A percentile compares a stretch with the other conserved stretches of the same genome.
Conservation (phyloP, 2,329 filamentous ascomycete genomes). For the Aspergillus sp. region DNA sequence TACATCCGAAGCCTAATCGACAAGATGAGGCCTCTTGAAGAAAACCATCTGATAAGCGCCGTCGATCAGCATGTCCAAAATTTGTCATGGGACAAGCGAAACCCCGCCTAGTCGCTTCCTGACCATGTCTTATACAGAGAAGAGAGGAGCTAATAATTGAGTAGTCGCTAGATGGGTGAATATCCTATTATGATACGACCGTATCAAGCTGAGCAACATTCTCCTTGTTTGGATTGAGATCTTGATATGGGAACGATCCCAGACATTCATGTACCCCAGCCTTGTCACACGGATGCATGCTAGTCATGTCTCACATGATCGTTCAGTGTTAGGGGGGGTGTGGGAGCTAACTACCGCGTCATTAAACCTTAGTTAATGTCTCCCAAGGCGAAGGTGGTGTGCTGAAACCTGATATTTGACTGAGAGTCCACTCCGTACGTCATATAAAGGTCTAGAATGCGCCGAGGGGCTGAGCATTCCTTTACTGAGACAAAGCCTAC, state of each 20-base stretch:
- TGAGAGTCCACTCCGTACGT: not conserved
- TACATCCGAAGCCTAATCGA: constrained; percentile 1
- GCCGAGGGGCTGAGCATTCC: not conserved
- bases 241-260: not conserved
- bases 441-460: not conserved
- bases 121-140: no score
- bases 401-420: not conserved
- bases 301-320: constrained; percentile 9
- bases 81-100: constrained; percentile 1
- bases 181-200: not conserved
- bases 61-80: not conserved
- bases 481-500: not conserved
- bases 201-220: not conserved
- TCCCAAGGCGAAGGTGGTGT: not conserved
- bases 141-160: not conserved
- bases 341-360: not conserved
- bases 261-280: not conserved
- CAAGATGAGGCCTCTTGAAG: constrained; percentile 2
- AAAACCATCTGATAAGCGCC: not conserved
- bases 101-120: not conserved
- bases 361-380: not conserved
- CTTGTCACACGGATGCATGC: constrained; percentile 7
- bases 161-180: not conserved
- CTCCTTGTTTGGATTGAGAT: not conserved
- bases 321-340: not conserved